Percentiles rank a stretch among this genome's conserved stretches.
These are phyloP conservation scores for Remersonia thermophila DNA, from an alignment of 2,329 filamentous ascomycete genomes.

Conservation along the genomic window DNA sequence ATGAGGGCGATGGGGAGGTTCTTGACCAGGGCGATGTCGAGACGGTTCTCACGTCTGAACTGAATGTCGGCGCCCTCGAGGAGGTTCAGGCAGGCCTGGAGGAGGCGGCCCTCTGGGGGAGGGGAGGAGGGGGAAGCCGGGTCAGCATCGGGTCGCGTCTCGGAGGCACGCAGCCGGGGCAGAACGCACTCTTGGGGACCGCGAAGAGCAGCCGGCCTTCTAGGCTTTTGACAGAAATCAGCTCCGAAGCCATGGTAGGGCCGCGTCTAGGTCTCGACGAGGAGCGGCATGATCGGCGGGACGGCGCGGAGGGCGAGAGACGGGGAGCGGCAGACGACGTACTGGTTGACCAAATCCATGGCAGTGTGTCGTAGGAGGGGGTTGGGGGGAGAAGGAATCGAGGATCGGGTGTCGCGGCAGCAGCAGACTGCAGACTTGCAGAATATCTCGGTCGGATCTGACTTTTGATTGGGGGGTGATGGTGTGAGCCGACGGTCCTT, in stretches of 20 bases:
- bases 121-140: slow-evolving; percentile 4
- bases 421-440: too few species aligned
- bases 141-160: background rate
- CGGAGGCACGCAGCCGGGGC: slow-evolving; percentile 1
- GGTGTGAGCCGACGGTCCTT: too few species aligned
- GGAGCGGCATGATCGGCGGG: background rate
- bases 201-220: slow-evolving; percentile 91
- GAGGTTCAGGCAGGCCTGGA: slow-evolving; percentile 77
- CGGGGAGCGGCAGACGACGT: slow-evolving; percentile 18
- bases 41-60: slow-evolving; percentile 85
- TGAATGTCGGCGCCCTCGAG: slow-evolving; percentile 91
- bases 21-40: slow-evolving; percentile 96
- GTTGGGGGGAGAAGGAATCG: too few species aligned
- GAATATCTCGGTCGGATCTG: too few species aligned
- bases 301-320: slow-evolving; percentile 1
- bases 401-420: too few species aligned
- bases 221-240: slow-evolving; percentile 43
- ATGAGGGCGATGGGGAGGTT: slow-evolving; percentile 91
- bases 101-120: slow-evolving; percentile 72
- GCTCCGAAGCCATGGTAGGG: slow-evolving; percentile 7
- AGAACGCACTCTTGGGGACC: slow-evolving; percentile 84
- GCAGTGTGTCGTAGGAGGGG: background rate
- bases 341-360: slow-evolving; percentile 46
- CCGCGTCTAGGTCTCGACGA: background rate
- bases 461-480: too few species aligned